A percentile compares a stretch with the other conserved stretches of the same genome.
Conservation (phyloP, 73 alveolate genomes). For the Tetrahymena thermophila region DNA sequence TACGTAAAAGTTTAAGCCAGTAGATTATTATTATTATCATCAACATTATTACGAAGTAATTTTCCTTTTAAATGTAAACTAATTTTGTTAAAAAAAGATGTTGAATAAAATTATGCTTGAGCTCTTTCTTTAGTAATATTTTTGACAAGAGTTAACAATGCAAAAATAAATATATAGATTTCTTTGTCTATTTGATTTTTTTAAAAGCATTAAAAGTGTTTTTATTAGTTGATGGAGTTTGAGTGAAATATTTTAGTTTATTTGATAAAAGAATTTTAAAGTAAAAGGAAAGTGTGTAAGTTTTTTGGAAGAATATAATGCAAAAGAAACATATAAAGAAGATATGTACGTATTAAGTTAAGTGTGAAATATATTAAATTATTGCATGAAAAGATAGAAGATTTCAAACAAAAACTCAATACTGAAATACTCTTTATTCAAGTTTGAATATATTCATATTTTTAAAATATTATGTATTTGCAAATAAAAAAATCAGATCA, state of each 20-base stretch:
- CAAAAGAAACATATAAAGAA: background rate
- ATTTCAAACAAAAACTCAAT: background rate
- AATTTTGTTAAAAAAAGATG: background rate
- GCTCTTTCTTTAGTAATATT: background rate
- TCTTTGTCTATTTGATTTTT: background rate
- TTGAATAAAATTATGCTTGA: background rate
- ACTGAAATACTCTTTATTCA: background rate
- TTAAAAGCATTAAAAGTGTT: too few species aligned
- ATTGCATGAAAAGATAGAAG: background rate
- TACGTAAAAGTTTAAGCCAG: background rate
- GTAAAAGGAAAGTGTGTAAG: background rate
- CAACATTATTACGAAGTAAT: too few species aligned
- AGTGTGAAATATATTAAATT: background rate
- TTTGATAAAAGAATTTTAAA: background rate
- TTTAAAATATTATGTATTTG: background rate
- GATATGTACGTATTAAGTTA: background rate
- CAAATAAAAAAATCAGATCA: background rate
- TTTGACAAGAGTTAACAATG: too few species aligned
- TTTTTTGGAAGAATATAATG: background rate
- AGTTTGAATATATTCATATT: background rate
- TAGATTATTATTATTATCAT: background rate
- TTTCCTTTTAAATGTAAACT: background rate
- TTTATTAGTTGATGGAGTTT: too few species aligned
- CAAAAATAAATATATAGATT: too few species aligned
- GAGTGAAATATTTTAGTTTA: too few species aligned